A percentile compares a stretch with the other conserved stretches of the same genome.
Evolutionary conservation across 345 rosid genomes (phyloP).

Genomic region (Gossypium arboreum): DNA sequence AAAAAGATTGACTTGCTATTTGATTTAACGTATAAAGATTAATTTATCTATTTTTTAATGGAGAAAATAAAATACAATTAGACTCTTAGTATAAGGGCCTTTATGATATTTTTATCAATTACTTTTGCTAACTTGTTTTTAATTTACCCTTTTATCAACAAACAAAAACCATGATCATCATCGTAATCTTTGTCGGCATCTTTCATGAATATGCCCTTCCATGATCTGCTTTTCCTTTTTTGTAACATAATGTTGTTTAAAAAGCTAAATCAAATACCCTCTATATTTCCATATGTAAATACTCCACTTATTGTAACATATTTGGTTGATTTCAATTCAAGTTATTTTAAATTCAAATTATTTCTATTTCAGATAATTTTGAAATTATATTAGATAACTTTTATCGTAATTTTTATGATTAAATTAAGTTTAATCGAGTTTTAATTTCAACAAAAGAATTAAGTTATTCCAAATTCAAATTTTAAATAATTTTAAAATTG

Average conservation of each 20-base stretch:
- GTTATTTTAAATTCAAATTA: no score
- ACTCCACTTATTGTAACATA: not conserved
- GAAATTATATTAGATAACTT: no score
- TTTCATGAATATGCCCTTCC: not conserved
- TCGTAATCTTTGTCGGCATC: not conserved
- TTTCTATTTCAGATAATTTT: no score
- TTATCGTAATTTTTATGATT: no score
- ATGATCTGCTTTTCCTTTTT: not conserved
- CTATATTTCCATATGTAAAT: not conserved
- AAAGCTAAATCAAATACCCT: not conserved
- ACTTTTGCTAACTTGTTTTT: not conserved
- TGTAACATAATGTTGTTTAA: not conserved
- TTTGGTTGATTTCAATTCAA: no score
- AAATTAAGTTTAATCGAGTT: no score
- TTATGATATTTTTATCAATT: not conserved
- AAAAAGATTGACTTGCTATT: no score
- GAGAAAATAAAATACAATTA: fast-evolving
- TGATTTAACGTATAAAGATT: no score
- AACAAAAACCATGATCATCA: not conserved
- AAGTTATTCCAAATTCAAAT: fast-evolving
- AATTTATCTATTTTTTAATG: no score
- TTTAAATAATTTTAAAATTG: no score
- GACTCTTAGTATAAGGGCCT: no score
- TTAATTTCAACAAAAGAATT: no score
- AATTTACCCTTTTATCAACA: not conserved